Conservation (phyloP, 208 protist species). For the Novymonas esmeraldas region DNA sequence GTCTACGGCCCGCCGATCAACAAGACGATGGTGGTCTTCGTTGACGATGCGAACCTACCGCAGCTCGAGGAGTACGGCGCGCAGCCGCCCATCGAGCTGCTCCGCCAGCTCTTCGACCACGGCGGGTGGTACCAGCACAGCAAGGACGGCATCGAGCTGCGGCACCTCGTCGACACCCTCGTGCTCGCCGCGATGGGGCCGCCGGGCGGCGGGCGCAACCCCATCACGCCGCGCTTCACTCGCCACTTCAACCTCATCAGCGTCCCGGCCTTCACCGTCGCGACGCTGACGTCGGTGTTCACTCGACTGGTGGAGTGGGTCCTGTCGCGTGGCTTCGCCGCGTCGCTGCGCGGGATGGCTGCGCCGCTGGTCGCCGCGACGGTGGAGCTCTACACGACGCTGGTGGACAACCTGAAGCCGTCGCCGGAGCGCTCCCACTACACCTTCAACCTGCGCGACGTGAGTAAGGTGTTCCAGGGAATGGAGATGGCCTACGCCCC, state of each 20-base stretch:
- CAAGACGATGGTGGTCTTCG: slow-evolving; percentile 95
- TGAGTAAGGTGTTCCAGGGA: slow-evolving; percentile 95
- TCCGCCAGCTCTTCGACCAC: slow-evolving; percentile 97
- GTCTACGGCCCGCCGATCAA: slow-evolving; percentile 95
- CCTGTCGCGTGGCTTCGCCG: slow-evolving; percentile 76
- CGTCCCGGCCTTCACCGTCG: slow-evolving; percentile 90
- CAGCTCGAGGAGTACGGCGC: slow-evolving; percentile 96
- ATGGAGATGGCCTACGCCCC: slow-evolving; percentile 83
- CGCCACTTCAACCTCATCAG: slow-evolving; percentile 96
- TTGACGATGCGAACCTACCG: slow-evolving; percentile 97
- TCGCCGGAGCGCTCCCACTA: slow-evolving; percentile 98
- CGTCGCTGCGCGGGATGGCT: slow-evolving; percentile 50
- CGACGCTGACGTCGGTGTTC: slow-evolving; percentile 94
- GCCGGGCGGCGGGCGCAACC: slow-evolving; percentile 94
- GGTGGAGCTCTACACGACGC: slow-evolving; percentile 93
- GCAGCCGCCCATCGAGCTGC: slow-evolving; percentile 96
- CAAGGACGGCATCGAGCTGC: slow-evolving; percentile 91
- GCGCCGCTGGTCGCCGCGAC: slow-evolving; percentile 85
- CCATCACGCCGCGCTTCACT: slow-evolving; percentile 94
- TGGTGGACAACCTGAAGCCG: slow-evolving; percentile 94
- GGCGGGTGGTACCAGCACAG: slow-evolving; percentile 96
- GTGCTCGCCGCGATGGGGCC: slow-evolving; percentile 96
- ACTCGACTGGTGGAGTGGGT: slow-evolving; percentile 91
- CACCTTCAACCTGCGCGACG: slow-evolving; percentile 98
- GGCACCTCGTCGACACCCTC: slow-evolving; percentile 89